A percentile compares a stretch with the other conserved stretches of the same genome.
Evolutionary conservation across 2,329 filamentous ascomycete genomes (phyloP).

Genomic region (Teratosphaeriaceae sp.): DNA sequence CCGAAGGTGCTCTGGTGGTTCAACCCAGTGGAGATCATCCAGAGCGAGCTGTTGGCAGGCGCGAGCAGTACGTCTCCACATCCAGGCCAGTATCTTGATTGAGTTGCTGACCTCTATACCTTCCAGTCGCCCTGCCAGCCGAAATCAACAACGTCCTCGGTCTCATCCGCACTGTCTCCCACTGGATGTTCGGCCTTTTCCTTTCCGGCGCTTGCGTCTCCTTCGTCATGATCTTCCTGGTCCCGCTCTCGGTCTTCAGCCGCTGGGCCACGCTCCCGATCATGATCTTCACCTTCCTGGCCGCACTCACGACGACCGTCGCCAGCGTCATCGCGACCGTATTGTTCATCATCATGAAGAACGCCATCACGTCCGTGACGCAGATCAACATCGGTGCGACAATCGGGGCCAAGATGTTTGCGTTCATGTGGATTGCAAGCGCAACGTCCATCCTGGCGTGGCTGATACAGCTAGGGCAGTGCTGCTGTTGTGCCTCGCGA

Average conservation of each 20-base stretch:
- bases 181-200: constrained; percentile 89
- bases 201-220: constrained; percentile 63
- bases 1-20: constrained; percentile 77
- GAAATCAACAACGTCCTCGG: constrained; percentile 66
- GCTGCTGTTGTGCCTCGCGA: constrained; percentile 64
- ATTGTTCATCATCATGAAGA: constrained; percentile 75
- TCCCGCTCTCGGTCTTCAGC: constrained; percentile 47
- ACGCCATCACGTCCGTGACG: constrained; percentile 62
- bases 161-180: constrained; percentile 66
- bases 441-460: constrained; percentile 62
- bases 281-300: constrained; percentile 59
- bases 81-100: not conserved
- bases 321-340: constrained; percentile 71
- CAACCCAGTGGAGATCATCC: constrained; percentile 76
- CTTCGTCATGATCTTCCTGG: constrained; percentile 63
- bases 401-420: constrained; percentile 70
- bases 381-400: constrained; percentile 69
- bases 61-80: constrained; percentile 55
- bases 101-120: not conserved
- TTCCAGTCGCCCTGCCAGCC: constrained; percentile 63
- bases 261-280: constrained; percentile 59
- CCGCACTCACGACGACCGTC: constrained; percentile 60
- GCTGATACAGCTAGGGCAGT: constrained; percentile 63
- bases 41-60: constrained; percentile 71
- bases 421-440: constrained; percentile 81